A percentile compares a stretch with the other conserved stretches of the same genome.
These are phyloP conservation scores for Lunasporangiospora selenospora DNA, from an alignment of 192 early-diverging fungal species.

Conservation along the genomic window DNA sequence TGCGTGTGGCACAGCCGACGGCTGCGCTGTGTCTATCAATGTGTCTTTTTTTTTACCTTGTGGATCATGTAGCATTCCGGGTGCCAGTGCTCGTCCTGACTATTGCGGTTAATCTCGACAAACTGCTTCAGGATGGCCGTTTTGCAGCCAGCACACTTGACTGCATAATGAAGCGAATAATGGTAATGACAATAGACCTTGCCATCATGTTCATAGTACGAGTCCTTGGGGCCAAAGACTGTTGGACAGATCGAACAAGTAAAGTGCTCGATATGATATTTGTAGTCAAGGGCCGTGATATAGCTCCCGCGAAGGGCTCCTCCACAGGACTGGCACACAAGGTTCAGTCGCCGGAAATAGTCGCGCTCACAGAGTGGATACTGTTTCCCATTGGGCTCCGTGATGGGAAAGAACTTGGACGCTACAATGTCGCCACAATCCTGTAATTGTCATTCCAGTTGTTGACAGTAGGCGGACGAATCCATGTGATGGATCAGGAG, in stretches of 20 bases:
- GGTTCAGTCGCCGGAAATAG: constrained; percentile 85
- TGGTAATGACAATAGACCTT: constrained; percentile 95
- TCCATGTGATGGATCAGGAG: too few species aligned
- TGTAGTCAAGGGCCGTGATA: constrained; percentile 90
- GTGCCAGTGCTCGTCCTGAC: constrained; percentile 91
- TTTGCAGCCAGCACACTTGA: constrained; percentile 95
- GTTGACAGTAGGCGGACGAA: neutral
- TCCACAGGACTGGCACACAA: constrained; percentile 88
- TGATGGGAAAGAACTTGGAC: constrained; percentile 85
- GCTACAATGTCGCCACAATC: constrained; percentile 82
- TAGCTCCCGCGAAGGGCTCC: constrained; percentile 89
- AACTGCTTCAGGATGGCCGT: constrained; percentile 96
- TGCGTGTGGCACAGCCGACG: neutral
- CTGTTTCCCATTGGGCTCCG: constrained; percentile 58
- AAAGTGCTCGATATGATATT: constrained; percentile 99
- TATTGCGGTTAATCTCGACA: constrained; percentile 88
- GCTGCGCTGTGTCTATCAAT: neutral
- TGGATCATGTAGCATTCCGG: constrained; percentile 99
- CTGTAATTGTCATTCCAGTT: too few species aligned
- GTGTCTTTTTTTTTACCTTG: constrained; percentile 69
- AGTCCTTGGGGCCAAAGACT: constrained; percentile 94
- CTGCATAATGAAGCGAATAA: constrained; percentile 89
- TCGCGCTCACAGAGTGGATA: constrained; percentile 85
- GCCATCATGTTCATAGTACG: constrained; percentile 95
- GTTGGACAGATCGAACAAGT: constrained; percentile 91